Base-by-base conservation (phyloP, 352 stramenopile genomes). In the Globisporangium emineosum region DNA sequence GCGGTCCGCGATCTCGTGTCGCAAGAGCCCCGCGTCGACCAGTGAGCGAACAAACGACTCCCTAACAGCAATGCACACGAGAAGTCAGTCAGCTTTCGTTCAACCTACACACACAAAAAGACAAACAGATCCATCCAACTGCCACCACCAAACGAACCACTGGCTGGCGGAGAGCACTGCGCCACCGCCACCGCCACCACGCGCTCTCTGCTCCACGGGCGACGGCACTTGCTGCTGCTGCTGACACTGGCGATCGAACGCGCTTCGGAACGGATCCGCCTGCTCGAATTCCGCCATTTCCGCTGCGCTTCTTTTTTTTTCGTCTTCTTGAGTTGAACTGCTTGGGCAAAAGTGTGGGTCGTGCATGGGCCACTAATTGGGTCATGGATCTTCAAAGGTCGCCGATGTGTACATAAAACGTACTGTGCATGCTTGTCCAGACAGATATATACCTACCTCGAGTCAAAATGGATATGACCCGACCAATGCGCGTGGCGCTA, bases 191-290 rank as follows among this genome's bases (percentile, higher is more conserved):
- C 37, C 15, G 9, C 15, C 37, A n/a, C 37, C 37, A 45, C n/a
- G 19, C 15, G 4, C 37, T 45, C 37, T 47, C 40, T 47, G 40
- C 15, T 8, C 21, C 25, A 53, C 25, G 17, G 4, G 19, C 25
- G 27, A 3, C 6, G 19, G 19, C 25, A 1, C 27, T 62, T 5
- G 27, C 17, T 12, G 5, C 27, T 2, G 12, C 21, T 15, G 7
- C 21, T 19, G 37, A 19, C 23, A 9, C 19, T 21, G 53, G 21
- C 42, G 40, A 5, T 62, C 42, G 30, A 54, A 54, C 7, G 27
- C 57, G 43, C n/a, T 17, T n/a, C 57, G 57, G 57, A 45, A 62
- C 21, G 42, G 57, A 45, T 59, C 53, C 3, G 23, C 5, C 19
- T 19, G 21, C 32, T 13, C 5, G 10, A 17, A 5, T 47, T 47